phyloP scores from a whole-genome alignment of 192 early-diverging fungal genomes.

The Geranomyces variabilis region DNA sequence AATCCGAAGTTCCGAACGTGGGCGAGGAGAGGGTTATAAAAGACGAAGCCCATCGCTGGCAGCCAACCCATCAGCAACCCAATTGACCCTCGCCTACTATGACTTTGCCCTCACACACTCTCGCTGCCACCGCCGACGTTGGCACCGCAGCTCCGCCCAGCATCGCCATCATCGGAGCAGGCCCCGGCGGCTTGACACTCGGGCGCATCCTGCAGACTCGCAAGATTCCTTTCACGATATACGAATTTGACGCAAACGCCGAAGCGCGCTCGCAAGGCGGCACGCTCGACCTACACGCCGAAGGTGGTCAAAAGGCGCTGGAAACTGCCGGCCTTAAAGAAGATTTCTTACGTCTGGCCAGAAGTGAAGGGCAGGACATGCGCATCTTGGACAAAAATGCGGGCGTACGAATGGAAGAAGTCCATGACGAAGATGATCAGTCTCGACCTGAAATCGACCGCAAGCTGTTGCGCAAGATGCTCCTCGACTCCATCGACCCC shows the following conservation, averaged over 20 bases:
- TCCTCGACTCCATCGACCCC: conserved; percentile 45
- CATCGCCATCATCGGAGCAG: conserved; percentile 56
- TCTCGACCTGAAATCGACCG: conserved; percentile 56
- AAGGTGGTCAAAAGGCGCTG: conserved; percentile 48
- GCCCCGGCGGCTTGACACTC: conserved; percentile 53
- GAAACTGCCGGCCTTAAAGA: conserved; percentile 39
- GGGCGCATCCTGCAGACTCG: conserved; percentile 47
- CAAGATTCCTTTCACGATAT: conserved; percentile 40
- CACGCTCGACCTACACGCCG: conserved; percentile 48
- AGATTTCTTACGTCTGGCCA: conserved; percentile 32
- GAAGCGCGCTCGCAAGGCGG: conserved; percentile 49
- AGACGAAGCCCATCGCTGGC: too few relatives aligned
- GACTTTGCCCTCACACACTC: too few relatives aligned
- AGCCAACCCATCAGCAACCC: too few relatives aligned
- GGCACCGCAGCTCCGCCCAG: conserved; percentile 1
- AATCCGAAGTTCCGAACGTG: too few relatives aligned
- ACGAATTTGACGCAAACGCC: conserved; percentile 42
- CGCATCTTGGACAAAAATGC: conserved; percentile 43
- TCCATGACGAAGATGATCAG: background rate
- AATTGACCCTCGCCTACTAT: too few relatives aligned
- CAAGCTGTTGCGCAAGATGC: conserved; percentile 38
- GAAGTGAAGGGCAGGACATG: conserved; percentile 44
- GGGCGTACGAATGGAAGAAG: conserved; percentile 10
- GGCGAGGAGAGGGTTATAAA: too few relatives aligned
- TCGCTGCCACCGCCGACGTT: too few relatives aligned